Evolutionary conservation across 768 basidiomycete genomes (phyloP).

Genomic region (Sporobolomyces phaffii): DNA sequence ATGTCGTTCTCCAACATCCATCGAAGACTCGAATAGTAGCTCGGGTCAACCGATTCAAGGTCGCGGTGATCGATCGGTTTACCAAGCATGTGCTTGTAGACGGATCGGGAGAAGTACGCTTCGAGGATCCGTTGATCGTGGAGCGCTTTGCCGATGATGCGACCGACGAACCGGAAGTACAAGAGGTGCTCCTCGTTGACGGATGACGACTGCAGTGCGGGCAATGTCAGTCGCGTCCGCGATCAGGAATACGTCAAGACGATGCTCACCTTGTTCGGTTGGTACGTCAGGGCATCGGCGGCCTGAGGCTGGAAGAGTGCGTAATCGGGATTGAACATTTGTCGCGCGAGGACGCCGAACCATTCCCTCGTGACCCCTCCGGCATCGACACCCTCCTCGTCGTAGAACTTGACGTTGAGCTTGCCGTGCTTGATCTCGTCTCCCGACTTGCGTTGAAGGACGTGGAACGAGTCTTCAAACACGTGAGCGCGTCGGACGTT

Average conservation of each 20-base stretch:
- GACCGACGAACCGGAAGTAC: conserved; percentile 98
- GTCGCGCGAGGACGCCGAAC: conserved; percentile 95
- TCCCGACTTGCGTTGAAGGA: conserved; percentile 78
- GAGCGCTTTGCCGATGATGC: conserved; percentile 95
- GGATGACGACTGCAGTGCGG: conserved; percentile 71
- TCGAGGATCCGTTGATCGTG: conserved; percentile 93
- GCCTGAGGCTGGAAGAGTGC: conserved; percentile 97
- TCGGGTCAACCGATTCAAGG: conserved; percentile 95
- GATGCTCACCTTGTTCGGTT: conserved; percentile 56
- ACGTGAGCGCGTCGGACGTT: conserved; percentile 82
- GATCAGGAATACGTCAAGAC: conserved; percentile 28
- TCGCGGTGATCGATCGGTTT: conserved; percentile 93
- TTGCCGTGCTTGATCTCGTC: conserved; percentile 98
- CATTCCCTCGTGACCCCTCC: conserved; percentile 94
- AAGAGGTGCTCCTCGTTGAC: conserved; percentile 92
- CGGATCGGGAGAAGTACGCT: conserved; percentile 87
- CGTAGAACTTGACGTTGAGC: conserved; percentile 83
- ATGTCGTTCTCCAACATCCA: conserved; percentile 97
- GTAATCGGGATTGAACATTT: conserved; percentile 99
- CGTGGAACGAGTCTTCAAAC: conserved; percentile 95
- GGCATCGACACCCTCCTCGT: conserved; percentile 96
- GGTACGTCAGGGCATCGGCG: conserved; percentile 88
- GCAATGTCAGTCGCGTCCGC: conserved; percentile 14
- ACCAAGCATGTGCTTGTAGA: conserved; percentile 90
- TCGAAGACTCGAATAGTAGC: conserved; percentile 93